Conservation (phyloP, 768 basidiomycete species). For the Dioszegia crocea region DNA sequence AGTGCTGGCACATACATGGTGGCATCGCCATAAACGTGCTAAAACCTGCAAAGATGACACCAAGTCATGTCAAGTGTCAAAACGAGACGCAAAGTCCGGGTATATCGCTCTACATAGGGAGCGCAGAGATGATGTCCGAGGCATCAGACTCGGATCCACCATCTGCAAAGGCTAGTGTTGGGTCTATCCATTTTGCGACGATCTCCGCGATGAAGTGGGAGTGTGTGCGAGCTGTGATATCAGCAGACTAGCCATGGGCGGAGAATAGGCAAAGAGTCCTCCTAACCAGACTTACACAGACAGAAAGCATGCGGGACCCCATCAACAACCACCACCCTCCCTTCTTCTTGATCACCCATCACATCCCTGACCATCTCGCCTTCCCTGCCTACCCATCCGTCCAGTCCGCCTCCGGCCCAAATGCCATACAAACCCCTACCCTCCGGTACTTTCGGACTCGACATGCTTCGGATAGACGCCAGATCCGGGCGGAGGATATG, state of each 20-base stretch:
- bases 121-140: not conserved
- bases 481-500: slow-evolving; percentile 58
- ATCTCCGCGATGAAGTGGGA: slow-evolving; percentile 23
- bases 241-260: no score
- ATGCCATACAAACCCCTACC: slow-evolving; percentile 55
- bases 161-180: not conserved
- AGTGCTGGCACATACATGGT: no score
- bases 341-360: slow-evolving; percentile 49
- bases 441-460: slow-evolving; percentile 27
- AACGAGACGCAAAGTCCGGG: not conserved
- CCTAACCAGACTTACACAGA: slow-evolving; percentile 59
- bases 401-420: slow-evolving; percentile 57
- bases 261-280: no score
- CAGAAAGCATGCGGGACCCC: slow-evolving; percentile 70
- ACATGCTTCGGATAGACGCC: slow-evolving; percentile 46
- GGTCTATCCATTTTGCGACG: slow-evolving; percentile 32
- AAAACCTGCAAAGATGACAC: no score
- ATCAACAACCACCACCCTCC: slow-evolving; percentile 54
- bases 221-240: slow-evolving; percentile 12
- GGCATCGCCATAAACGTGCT: no score
- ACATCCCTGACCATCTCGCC: slow-evolving; percentile 53
- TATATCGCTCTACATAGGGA: not conserved
- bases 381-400: slow-evolving; percentile 68
- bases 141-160: slow-evolving; percentile 1
- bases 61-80: no score